A percentile compares a stretch with the other conserved stretches of the same genome.
Conservation (phyloP, 2,329 filamentous ascomycete genomes). For the Tolypocladium pustulatum region DNA sequence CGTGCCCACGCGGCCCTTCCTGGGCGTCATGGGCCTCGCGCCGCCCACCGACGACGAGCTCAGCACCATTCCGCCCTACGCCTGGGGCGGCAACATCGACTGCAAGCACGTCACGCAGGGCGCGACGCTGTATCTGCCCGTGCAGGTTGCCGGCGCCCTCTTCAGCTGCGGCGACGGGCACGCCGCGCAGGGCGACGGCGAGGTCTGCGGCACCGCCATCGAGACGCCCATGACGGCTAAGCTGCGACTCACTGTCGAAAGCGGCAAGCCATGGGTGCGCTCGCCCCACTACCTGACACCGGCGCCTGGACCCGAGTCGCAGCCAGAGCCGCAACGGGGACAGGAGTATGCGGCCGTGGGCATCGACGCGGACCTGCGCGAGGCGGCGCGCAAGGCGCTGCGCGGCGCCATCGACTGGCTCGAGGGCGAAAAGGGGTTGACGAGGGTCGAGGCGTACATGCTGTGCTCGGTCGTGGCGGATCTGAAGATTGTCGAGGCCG, state of each 20-base stretch:
- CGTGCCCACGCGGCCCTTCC: constrained; percentile 38
- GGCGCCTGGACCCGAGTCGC: background rate
- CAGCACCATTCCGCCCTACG: constrained; percentile 38
- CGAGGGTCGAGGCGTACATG: constrained; percentile 39
- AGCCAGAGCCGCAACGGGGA: constrained; percentile 9
- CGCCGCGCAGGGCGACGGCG: constrained; percentile 42
- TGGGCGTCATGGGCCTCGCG: constrained; percentile 41
- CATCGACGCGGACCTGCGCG: constrained; percentile 32
- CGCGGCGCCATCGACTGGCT: constrained; percentile 38
- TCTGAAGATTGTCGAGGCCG: constrained; percentile 39
- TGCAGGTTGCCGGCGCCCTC: constrained; percentile 36
- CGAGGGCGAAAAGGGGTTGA: constrained; percentile 31
- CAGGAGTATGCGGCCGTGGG: constrained; percentile 36
- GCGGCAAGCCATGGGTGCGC: constrained; percentile 32
- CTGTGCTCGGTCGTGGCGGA: constrained; percentile 37
- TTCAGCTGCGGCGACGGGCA: constrained; percentile 46
- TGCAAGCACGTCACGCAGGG: constrained; percentile 37
- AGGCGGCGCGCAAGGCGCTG: constrained; percentile 37
- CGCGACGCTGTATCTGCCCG: constrained; percentile 35
- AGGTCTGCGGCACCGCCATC: constrained; percentile 45
- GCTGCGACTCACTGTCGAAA: constrained; percentile 35
- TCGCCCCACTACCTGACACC: constrained; percentile 36
- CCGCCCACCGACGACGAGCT: constrained; percentile 32
- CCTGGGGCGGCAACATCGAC: constrained; percentile 44
- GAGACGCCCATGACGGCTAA: constrained; percentile 40